Evolutionary conservation across 495 filamentous ascomycete species (phyloP).

Genomic region (Cladorrhinum samala): DNA sequence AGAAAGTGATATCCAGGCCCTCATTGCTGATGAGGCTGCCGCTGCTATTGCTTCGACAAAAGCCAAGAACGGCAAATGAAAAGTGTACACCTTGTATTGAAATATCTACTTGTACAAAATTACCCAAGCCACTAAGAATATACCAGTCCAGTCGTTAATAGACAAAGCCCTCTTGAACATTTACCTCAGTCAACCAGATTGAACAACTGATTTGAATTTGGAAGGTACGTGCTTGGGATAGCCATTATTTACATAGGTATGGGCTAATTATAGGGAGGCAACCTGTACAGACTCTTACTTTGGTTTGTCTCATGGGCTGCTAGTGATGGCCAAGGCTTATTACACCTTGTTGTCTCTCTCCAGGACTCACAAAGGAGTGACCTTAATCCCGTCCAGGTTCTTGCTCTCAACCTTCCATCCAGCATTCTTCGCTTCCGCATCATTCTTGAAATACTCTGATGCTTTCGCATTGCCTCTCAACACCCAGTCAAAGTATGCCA

Average conservation of each 20-base stretch:
- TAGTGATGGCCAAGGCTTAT: background rate
- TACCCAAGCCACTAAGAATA: no score
- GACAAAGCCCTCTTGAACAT: no score
- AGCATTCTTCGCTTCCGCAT: background rate
- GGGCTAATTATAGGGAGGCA: no score
- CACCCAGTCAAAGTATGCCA: conserved; percentile 19
- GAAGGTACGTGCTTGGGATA: no score
- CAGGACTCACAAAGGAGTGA: background rate
- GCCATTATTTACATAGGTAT: no score
- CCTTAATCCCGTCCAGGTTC: conserved; percentile 2
- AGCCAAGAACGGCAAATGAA: conserved; percentile 31
- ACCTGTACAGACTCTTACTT: no score
- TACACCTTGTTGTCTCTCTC: background rate
- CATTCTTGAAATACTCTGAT: conserved; percentile 6
- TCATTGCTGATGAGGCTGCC: conserved; percentile 49
- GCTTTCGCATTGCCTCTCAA: conserved; percentile 14
- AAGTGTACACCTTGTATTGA: background rate
- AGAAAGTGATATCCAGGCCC: conserved; percentile 65
- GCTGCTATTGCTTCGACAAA: conserved; percentile 19
- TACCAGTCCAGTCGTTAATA: no score
- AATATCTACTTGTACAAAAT: no score
- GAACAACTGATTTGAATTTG: no score
- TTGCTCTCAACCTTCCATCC: conserved; percentile 6
- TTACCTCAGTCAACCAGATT: no score
- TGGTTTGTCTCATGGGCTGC: background rate